Evolutionary conservation across 2,329 filamentous ascomycete species (phyloP), one percentile per base, ranked within the genome.

Genomic region (Pseudogymnoascus destructans): DNA sequence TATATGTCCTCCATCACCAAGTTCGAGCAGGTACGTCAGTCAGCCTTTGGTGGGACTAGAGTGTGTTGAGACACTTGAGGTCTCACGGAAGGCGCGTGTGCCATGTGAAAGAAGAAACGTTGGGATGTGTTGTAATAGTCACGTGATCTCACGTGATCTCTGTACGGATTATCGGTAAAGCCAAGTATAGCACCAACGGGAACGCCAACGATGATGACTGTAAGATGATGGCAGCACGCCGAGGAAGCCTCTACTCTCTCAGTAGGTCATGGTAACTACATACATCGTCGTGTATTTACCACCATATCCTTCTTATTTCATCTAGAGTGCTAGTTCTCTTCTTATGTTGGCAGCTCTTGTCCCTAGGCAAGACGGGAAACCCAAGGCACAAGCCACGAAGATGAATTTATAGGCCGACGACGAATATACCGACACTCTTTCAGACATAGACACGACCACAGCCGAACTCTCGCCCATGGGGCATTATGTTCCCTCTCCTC

Each of bases 101-200:
- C 25, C 46, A 52, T 52, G 46, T 52, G 46, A 52, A 52, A 52
- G 25, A 30, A 52, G 46, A 52, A 52, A 15, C 46, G 46, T 52
- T 52, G 46, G 25, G 46, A 52, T 52, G 46, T n/a, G n/a, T n/a
- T n/a, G n/a, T n/a, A n/a, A n/a, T n/a, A n/a, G n/a, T n/a, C n/a
- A n/a, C n/a, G n/a, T n/a, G n/a, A n/a, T n/a, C n/a, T n/a, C n/a
- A n/a, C n/a, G n/a, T n/a, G n/a, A n/a, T n/a, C n/a, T n/a, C n/a
- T n/a, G n/a, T n/a, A n/a, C n/a, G n/a, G n/a, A n/a, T n/a, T n/a
- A n/a, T n/a, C n/a, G n/a, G n/a, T n/a, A n/a, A n/a, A n/a, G n/a
- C n/a, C n/a, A n/a, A n/a, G n/a, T n/a, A n/a, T n/a, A n/a, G 8
- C 27, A 30, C 27, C 8, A 30, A 36, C 33, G 32, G 32, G 9